phyloP scores from a whole-genome alignment of 2,329 filamentous ascomycete species.

The Fusarium nanum region DNA sequence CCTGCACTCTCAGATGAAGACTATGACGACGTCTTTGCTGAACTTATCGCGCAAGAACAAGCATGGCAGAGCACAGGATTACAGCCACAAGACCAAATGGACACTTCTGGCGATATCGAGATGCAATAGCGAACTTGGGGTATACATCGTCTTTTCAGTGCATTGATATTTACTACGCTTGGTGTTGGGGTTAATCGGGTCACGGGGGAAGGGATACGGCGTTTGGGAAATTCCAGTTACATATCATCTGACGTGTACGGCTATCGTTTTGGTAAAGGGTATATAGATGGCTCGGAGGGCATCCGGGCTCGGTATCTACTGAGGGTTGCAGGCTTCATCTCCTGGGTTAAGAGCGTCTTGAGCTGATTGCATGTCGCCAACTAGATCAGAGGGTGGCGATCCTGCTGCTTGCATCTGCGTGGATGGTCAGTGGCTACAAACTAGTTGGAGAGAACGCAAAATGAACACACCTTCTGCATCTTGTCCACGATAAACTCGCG shows the following conservation, averaged over 20 bases:
- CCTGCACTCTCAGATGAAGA: conserved; percentile 65
- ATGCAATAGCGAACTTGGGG: conserved; percentile 23
- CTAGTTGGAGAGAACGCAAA: neutral
- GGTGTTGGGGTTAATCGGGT: conserved; percentile 37
- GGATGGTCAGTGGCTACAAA: conserved; percentile 6
- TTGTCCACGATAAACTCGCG: conserved; percentile 94
- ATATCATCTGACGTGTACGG: conserved; percentile 44
- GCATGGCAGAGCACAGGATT: conserved; percentile 19
- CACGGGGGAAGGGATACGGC: conserved; percentile 25
- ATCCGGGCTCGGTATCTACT: conserved; percentile 57
- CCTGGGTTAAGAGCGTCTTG: conserved; percentile 75
- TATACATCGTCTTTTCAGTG: neutral
- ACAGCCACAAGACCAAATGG: conserved; percentile 57
- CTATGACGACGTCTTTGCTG: conserved; percentile 70
- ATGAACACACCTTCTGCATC: conserved; percentile 87
- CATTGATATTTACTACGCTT: conserved; percentile 27
- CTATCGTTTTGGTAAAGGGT: conserved; percentile 41
- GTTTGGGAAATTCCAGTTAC: conserved; percentile 38
- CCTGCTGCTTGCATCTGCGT: conserved; percentile 94
- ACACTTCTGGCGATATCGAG: conserved; percentile 55
- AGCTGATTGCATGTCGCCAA: conserved; percentile 88
- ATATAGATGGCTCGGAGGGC: conserved; percentile 43
- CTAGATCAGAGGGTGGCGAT: conserved; percentile 87
- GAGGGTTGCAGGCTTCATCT: conserved; percentile 72
- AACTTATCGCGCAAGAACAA: conserved; percentile 52